Base-by-base conservation (phyloP, 1,284 basidiomycete genomes). In the Sanghuangporus baumii region DNA sequence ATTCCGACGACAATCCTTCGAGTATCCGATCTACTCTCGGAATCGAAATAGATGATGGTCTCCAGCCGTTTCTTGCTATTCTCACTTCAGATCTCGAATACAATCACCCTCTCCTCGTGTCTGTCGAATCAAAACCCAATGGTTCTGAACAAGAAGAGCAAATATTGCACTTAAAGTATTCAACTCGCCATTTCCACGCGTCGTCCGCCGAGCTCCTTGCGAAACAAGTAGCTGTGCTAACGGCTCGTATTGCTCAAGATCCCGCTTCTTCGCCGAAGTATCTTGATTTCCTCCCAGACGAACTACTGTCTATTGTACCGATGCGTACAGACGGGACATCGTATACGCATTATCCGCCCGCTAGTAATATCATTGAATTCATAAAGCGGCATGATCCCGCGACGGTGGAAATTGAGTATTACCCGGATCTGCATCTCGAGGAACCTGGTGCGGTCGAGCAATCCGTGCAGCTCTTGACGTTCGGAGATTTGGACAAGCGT, bases 341-440 rank as follows among this genome's bases (percentile, higher is more conserved):
- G 16, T 74, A 75, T 57, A 65, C 65, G 0, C 70, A 73, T 31
- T 65, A 75, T 7, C 70, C 74, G 36, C 68, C 68, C 2, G 67
- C 68, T 48, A 65, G 61, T 54, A 72, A 74, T 40, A 76, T 73
- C n/a, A 74, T 75, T 5, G 78, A 81, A 57, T 77, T 76, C 62
- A 71, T 81, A 31, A 60, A 71, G 38, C 64, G 69, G 36, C 71
- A 74, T 40, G 72, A 74, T 12, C 75, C 78, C 0, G 51, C 73
- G 50, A 66, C 67, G 0, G 68, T 68, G 36, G 79, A 78, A 26
- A 72, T 81, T 26, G 71, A 70, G 12, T 81, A 78, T 78, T 77
- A 77, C 66, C 70, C 74, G 18, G 68, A 74, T 48, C 67, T 81
- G 20, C 72, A 73, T 4, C 66, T 66, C 40, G 60, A 67, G 55